Conservation (phyloP, 2,329 filamentous ascomycete species). For the Botryotinia calthae region DNA sequence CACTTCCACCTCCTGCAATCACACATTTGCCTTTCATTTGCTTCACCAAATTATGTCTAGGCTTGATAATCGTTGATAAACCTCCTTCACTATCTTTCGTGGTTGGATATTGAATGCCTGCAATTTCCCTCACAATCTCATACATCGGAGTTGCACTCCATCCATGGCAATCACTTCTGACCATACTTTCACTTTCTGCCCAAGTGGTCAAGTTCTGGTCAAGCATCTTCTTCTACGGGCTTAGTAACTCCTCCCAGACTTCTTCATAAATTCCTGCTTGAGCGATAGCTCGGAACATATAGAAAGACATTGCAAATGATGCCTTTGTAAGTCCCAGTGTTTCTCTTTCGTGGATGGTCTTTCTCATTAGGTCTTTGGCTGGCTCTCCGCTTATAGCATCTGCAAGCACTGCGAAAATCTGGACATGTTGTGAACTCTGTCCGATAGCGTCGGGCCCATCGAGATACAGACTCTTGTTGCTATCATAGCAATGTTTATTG, state of each 20-base stretch:
- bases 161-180: conserved; percentile 3
- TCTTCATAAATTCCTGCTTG: conserved; percentile 4
- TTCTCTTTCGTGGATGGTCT: background rate
- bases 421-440: background rate
- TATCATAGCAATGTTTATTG: conserved; percentile 4
- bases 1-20: background rate
- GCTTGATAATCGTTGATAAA: background rate
- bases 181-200: conserved; percentile 13
- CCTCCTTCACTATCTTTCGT: background rate
- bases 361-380: background rate
- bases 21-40: background rate
- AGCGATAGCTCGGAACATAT: background rate
- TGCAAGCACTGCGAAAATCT: background rate
- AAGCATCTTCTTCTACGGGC: background rate
- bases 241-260: background rate
- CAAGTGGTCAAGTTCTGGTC: conserved; percentile 8
- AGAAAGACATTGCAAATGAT: conserved; percentile 5
- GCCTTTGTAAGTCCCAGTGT: background rate
- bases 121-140: conserved; percentile 1
- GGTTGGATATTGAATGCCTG: background rate
- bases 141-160: conserved; percentile 14
- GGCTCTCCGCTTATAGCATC: background rate
- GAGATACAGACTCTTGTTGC: background rate
- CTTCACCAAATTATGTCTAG: background rate
- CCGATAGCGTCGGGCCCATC: background rate